phyloP scores from a whole-genome alignment of 2,329 filamentous ascomycete species.

The Arachnopeziza araneosa region DNA sequence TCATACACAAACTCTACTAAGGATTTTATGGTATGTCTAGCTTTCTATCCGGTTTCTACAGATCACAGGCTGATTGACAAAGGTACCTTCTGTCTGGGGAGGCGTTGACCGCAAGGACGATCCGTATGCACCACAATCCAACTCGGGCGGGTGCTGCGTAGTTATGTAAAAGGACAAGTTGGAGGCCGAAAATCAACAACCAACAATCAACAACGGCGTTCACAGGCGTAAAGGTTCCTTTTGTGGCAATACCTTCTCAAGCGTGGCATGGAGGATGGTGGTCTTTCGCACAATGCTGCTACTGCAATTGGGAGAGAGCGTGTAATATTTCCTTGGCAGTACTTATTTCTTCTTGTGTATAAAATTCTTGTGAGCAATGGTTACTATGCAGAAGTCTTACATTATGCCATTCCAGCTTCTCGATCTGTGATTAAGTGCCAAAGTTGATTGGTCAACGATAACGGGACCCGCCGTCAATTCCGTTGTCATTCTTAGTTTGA shows the following conservation, averaged over 20 bases:
- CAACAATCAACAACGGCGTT: not conserved
- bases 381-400: not conserved
- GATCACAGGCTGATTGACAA: constrained; percentile 29
- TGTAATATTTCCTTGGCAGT: not conserved
- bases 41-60: constrained; percentile 57
- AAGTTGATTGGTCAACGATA: no score
- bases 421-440: no score
- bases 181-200: not conserved
- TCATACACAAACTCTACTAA: constrained; percentile 90
- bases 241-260: not conserved
- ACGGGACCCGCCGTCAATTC: no score
- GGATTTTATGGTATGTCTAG: constrained; percentile 73
- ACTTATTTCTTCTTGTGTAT: not conserved
- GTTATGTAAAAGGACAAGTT: constrained; percentile 38
- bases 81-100: constrained; percentile 82
- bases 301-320: not conserved
- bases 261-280: not conserved
- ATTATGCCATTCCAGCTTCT: not conserved
- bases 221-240: not conserved
- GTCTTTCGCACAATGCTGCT: not conserved
- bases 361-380: not conserved
- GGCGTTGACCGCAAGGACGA: constrained; percentile 91
- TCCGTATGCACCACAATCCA: constrained; percentile 87
- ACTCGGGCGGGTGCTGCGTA: constrained; percentile 65
- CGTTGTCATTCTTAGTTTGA: no score